Base-by-base conservation (phyloP, 352 stramenopile genomes). In the Lagenidium giganteum region DNA sequence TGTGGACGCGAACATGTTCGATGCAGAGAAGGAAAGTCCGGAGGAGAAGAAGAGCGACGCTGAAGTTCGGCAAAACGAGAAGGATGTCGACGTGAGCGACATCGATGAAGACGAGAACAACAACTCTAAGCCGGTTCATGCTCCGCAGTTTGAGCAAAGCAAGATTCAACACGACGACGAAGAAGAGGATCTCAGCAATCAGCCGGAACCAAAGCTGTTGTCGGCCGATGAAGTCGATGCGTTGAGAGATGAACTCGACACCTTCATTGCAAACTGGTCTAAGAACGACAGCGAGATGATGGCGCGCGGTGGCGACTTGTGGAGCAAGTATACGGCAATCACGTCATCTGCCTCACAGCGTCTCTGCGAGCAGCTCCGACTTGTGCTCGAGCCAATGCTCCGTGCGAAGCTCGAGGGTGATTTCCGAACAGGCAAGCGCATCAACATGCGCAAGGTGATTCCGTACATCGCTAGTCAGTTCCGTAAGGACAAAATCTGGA, bases 371-470 rank as follows among this genome's bases (percentile, higher is more conserved):
- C 96, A 99, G 49, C 76, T 99, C 13, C 76, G 96, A 6, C 68
- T 99, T 30, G 87, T 99, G 3, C 83, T 99, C 51, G 96, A 98
- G 58, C 96, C 97, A 5, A 95, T 96, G 55, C 77, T 99, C 42
- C 91, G 93, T 22, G 95, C 89, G 8, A 98, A 98, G 64, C 70
- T 99, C 14, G 79, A 95, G 56, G 96, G 96, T 7, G 96, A 99
- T 56, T 99, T 99, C 62, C 77, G 96, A 4, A 98, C 95, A 8
- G 96, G 96, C 25, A 99, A 99, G 66, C 73, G 96, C 36, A 98
- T 99, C 50, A 99, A 99, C 61, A 99, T 99, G 96, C 94, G 97
- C 46, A 96, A 96, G 43, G 96, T 99, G 35, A 99, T 99, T 71
- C 82, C 93, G 16, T 99, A 99, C 70, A 98, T 99, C 48, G 96